Evolutionary conservation across 371 early-diverging fungal species (phyloP), one percentile per base, ranked within the genome.

Genomic region (Homolaphlyctis polyrhiza): DNA sequence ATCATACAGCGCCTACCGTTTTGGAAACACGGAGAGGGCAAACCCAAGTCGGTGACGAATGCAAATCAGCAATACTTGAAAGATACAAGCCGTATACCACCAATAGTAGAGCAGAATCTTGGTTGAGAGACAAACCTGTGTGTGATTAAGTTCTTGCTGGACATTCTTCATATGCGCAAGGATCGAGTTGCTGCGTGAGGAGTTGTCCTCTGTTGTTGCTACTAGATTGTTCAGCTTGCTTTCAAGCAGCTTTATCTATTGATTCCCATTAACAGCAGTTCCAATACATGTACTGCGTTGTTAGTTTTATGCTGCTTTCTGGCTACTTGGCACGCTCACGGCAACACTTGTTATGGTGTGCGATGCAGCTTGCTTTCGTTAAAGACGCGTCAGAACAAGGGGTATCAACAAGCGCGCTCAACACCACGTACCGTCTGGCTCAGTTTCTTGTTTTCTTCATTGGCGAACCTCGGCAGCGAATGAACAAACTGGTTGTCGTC

Each of bases 131-230:
- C 35, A 36, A 47, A 76, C 80, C 70, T 81, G 79, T 0, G 76
- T 78, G 29, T 84, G 79, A 32, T 27, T 50, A 1, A 79, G 55
- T 55, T 84, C 81, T 48, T 80, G 79, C 67, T 77, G 71, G 14
- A 84, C 77, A 59, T 84, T 79, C 62, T 79, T 75, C 69, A 79
- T 72, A 66, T 83, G 84, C 21, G 63, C 52, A 16, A 35, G 11
- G 71, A 83, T 79, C 34, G 81, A 69, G 33, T 75, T 72, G 0
- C 74, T 54, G 23, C 84, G 61, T 2, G 68, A 23, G 5, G 60
- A 48, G 60, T 75, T 76, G 66, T 81, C 81, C 57, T 81, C 81
- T 30, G 70, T 66, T 1, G 64, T 35, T n/a, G 78, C 73, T 27
- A 67, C 39, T 21, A 77, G 63, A 2, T 57, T 59, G 45, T 45